These are phyloP conservation scores for Aureobasidium leucospermi DNA, from an alignment of 2,329 filamentous ascomycete genomes.

Conservation along the genomic window DNA sequence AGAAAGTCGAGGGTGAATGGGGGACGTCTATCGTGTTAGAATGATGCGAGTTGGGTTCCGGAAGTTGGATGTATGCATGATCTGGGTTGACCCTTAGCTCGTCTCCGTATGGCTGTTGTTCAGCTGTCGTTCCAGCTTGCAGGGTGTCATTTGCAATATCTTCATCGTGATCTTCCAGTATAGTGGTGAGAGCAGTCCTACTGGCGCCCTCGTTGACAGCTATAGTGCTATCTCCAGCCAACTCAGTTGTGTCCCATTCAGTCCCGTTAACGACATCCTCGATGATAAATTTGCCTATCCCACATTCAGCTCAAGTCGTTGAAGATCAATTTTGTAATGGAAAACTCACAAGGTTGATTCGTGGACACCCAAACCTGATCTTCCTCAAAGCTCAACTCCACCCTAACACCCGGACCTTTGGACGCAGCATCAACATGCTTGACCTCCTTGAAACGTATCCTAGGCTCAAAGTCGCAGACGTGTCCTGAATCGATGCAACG, in stretches of 20 bases:
- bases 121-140: neutral
- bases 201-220: neutral
- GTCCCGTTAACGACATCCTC: conserved; percentile 18
- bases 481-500: conserved; percentile 18
- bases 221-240: neutral
- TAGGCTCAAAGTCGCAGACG: conserved; percentile 19
- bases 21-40: neutral
- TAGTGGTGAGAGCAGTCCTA: neutral
- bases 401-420: conserved; percentile 8
- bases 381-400: conserved; percentile 16
- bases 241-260: neutral
- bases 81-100: neutral
- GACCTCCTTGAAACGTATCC: conserved; percentile 20
- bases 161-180: neutral
- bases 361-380: conserved; percentile 20
- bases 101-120: neutral
- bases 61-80: neutral
- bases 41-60: neutral
- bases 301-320: neutral
- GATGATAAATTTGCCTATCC: conserved; percentile 17
- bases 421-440: conserved; percentile 16
- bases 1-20: neutral
- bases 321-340: too few relatives aligned
- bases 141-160: neutral
- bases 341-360: conserved; percentile 8